Evolutionary conservation across 495 filamentous ascomycete genomes (phyloP).

Genomic region (Pyrenula massariospora): DNA sequence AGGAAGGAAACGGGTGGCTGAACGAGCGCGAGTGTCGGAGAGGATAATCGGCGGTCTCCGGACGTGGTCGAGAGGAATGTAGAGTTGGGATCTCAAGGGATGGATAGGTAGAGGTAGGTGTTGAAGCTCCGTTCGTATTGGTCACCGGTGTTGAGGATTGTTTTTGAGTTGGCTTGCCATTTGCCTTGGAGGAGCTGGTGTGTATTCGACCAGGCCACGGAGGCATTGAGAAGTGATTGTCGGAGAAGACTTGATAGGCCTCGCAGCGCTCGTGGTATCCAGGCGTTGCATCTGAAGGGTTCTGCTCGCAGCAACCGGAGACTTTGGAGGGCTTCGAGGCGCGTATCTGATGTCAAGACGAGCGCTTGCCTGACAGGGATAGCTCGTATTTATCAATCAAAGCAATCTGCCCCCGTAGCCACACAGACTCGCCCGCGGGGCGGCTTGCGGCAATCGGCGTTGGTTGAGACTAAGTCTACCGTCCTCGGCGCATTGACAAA

Average conservation of each 20-base stretch:
- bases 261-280: not conserved
- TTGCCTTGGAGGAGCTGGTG: constrained; percentile 4
- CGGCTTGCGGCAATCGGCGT: not conserved
- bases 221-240: constrained; percentile 7
- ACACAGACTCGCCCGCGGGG: not conserved
- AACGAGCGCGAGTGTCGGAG: constrained; percentile 52
- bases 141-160: not conserved
- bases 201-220: constrained; percentile 12
- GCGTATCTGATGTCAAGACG: not conserved
- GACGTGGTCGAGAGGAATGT: constrained; percentile 8
- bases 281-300: not conserved
- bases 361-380: not conserved
- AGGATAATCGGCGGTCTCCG: constrained; percentile 11
- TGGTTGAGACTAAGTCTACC: not conserved
- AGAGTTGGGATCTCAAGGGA: not conserved
- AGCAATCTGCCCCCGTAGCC: not conserved
- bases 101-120: constrained; percentile 2
- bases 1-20: constrained; percentile 66
- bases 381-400: not conserved
- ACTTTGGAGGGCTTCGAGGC: not conserved
- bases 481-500: not conserved
- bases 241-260: not conserved
- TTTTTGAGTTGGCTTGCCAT: not conserved
- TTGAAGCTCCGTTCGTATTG: constrained; percentile 4
- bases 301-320: not conserved